Base-by-base conservation (phyloP, 805 yeast genomes). In the Ogataea ganodermae region DNA sequence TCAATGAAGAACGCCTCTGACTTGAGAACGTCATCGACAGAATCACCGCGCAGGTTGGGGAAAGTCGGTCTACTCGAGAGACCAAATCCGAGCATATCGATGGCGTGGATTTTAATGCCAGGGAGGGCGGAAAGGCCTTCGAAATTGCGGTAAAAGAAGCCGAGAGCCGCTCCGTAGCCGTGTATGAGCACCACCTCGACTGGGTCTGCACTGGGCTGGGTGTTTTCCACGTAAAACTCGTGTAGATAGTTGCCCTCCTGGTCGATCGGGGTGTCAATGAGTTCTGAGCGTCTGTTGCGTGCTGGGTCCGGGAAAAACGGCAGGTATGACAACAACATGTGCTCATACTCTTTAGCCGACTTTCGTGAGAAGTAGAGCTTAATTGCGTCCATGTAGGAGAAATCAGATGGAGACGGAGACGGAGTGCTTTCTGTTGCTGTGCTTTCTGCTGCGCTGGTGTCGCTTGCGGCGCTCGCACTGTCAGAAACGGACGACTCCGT, bases 91-190 rank as follows among this genome's bases (percentile, higher is more conserved):
- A 84, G 78, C 56, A 84, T 63, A 60, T 87, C 96, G 18, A 87
- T 70, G 0, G 89, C 83, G 62, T 83, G 89, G 27, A 87, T 59
- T 35, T 76, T 72, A 12, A 74, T 71, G 3, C 86, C 83, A 1
- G 80, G 79, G 8, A 84, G 68, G 4, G 69, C 50, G 3, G 78
- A 62, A 41, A 85, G 64, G 0, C 66, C 72, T 33, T 76, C 79
- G 58, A 87, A 82, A 61, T 88, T 91, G 48, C 81, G 76, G 61
- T 83, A 82, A 58, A 81, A 92, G 44, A 89, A 81, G 28, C 94
- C 92, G 14, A 90, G 77, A 0, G 96, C 86, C 0, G 98, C 96
- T 0, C 96, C 96, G 62, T 89, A 90, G 0, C 99, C 99, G 66
- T 92, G 99, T 2, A 92, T 69, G 50, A 92, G 65, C 3, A 92